Evolutionary conservation across 2,329 filamentous ascomycete genomes (phyloP).

Genomic region (Leptographium lundbergii): DNA sequence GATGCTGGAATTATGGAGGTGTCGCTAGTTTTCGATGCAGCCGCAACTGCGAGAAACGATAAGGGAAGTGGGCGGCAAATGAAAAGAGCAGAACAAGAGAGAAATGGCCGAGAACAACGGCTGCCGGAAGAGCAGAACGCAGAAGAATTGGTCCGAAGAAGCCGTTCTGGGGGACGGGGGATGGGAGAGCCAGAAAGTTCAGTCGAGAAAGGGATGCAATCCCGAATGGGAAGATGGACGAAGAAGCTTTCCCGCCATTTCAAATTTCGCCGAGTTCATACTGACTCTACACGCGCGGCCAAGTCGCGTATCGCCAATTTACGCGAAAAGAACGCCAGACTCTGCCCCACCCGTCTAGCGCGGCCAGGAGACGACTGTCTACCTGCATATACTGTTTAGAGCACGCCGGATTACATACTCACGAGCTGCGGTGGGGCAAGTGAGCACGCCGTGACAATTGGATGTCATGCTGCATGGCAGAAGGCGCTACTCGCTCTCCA

Average conservation of each 20-base stretch:
- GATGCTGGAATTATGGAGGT: neutral
- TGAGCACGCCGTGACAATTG: too few species aligned
- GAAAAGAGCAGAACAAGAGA: neutral
- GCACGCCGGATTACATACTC: neutral
- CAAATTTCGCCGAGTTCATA: neutral
- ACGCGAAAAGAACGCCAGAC: constrained; percentile 5
- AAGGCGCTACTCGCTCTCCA: neutral
- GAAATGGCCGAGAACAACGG: neutral
- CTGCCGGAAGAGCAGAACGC: neutral
- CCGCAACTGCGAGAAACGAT: neutral
- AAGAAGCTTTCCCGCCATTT: neutral
- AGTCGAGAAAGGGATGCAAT: neutral
- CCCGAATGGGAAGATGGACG: neutral
- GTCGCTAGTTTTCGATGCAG: neutral
- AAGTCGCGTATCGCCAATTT: constrained; percentile 7
- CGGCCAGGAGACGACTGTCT: too few species aligned
- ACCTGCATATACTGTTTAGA: neutral
- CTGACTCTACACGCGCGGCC: constrained; percentile 5
- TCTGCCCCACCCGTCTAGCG: neutral
- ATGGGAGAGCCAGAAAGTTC: neutral
- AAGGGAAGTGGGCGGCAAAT: neutral
- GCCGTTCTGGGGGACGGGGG: neutral
- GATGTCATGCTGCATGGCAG: neutral
- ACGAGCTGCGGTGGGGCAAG: neutral
- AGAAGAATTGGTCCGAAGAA: neutral